phyloP scores from a whole-genome alignment of 495 filamentous ascomycete genomes.

The Tuber melanosporum region DNA sequence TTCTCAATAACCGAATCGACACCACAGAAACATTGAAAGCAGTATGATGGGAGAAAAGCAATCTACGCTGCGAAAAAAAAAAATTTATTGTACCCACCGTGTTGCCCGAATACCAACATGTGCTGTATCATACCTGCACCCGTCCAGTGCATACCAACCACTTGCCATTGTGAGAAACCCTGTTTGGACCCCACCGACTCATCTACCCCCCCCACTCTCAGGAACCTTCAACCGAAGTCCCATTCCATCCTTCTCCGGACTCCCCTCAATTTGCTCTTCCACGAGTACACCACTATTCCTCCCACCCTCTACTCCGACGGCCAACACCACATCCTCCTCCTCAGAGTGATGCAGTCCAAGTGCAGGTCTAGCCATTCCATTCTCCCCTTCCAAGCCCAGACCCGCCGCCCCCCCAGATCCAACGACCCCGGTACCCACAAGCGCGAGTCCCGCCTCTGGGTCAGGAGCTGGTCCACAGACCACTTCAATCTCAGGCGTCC shows the following conservation, averaged over 20 bases:
- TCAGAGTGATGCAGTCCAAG: constrained; percentile 11
- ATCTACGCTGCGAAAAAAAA: background rate
- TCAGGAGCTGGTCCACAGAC: constrained; percentile 7
- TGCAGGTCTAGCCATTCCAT: constrained; percentile 31
- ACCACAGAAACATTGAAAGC: background rate
- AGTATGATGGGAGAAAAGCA: background rate
- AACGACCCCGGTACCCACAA: constrained; percentile 13
- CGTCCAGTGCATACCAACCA: background rate
- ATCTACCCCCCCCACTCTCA: constrained; percentile 8
- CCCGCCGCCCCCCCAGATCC: constrained; percentile 22
- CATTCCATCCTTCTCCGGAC: constrained; percentile 8
- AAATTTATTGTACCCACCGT: background rate
- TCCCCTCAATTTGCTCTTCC: constrained; percentile 46
- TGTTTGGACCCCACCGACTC: background rate
- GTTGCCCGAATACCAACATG: background rate
- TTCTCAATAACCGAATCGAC: too few relatives aligned
- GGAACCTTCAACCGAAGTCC: constrained; percentile 14
- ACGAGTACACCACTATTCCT: constrained; percentile 47
- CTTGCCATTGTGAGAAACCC: background rate
- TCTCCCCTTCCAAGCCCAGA: constrained; percentile 33
- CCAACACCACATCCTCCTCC: constrained; percentile 9
- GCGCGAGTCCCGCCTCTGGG: constrained; percentile 21
- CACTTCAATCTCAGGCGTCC: constrained; percentile 45
- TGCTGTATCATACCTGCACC: background rate
- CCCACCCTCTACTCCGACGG: constrained; percentile 15